Evolutionary conservation across 2,329 filamentous ascomycete species (phyloP).

Genomic region (Fusarium equiseti): DNA sequence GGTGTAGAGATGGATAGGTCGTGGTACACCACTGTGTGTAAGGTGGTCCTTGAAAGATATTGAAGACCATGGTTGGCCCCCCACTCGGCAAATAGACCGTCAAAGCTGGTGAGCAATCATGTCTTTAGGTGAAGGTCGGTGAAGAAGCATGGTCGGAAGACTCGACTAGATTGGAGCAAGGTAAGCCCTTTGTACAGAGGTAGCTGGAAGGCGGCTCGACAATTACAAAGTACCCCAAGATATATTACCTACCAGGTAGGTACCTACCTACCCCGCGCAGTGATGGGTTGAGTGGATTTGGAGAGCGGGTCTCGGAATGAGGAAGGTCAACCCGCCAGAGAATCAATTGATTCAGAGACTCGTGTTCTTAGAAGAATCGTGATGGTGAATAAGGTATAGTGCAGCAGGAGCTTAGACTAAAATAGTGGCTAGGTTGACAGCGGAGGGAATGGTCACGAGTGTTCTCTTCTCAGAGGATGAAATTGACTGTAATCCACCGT

Average conservation of each 20-base stretch:
- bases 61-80: constrained; percentile 3
- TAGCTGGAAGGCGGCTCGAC: constrained; percentile 28
- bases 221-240: constrained; percentile 20
- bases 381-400: background rate
- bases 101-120: constrained; percentile 18
- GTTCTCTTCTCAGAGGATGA: background rate
- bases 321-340: constrained; percentile 35
- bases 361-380: background rate
- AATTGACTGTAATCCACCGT: constrained; percentile 7
- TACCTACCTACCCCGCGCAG: constrained; percentile 24
- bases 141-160: constrained; percentile 20
- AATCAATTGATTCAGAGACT: background rate
- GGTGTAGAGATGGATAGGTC: constrained; percentile 3
- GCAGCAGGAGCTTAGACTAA: background rate
- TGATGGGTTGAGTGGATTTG: constrained; percentile 14
- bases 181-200: background rate
- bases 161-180: constrained; percentile 10
- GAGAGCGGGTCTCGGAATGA: constrained; percentile 24
- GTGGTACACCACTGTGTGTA: background rate
- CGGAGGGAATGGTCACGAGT: background rate
- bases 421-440: background rate
- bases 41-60: background rate
- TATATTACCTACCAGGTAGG: background rate
- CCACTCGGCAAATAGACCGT: background rate
- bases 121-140: constrained; percentile 25